Base-by-base conservation (phyloP, 768 basidiomycete species). In the Lyophyllum shimeji region DNA sequence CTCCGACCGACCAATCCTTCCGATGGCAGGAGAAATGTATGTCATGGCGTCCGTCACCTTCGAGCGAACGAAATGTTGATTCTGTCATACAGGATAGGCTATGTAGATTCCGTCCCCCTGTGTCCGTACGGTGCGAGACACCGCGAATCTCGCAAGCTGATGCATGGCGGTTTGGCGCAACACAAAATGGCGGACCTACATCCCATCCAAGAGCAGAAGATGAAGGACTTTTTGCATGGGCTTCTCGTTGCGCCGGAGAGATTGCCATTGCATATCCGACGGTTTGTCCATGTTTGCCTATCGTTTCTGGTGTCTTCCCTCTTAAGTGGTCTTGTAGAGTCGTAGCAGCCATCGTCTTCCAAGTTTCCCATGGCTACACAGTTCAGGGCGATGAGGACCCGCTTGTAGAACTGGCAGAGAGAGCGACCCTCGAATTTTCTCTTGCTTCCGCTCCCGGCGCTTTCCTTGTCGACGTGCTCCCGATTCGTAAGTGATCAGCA, bases 401-500 rank as follows among this genome's bases (percentile, higher is more conserved):
- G 2, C 71, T 79, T 42, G 69, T 80, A 8, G 59, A 60, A 9
- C 60, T 76, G 17, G 76, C 75, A 0, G 74, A 78, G 53, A 63
- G 63, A 48, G 74, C 74, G 0, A 71, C 71, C 1, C 68, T 71
- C 17, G 72, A 76, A 60, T 76, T 76, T 50, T 72, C 74, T 0
- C 60, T 69, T 7, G 67, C 71, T 15, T 73, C 74, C 0, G 74
- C 78, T 4, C 81, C 77, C 23, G 76, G 76, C 9, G 73, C 67
- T 2, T 78, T 74, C 54, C 56, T 79, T 44, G 82, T 85, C 18
- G 80, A 84, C 52, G 62, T 82, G 9, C 61, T 85, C 9, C 84
- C 84, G 6, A 64, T 74, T 17, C 51, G 77, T 77, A 51, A 53
- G 74, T 66, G 15, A 3, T n/a, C 42, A 33, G 40, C 9, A 6